Percentiles rank a stretch among this genome's conserved stretches.
Conservation (phyloP, 176 grass and related monocot genomes). For the Tillandsia fasciculata region DNA sequence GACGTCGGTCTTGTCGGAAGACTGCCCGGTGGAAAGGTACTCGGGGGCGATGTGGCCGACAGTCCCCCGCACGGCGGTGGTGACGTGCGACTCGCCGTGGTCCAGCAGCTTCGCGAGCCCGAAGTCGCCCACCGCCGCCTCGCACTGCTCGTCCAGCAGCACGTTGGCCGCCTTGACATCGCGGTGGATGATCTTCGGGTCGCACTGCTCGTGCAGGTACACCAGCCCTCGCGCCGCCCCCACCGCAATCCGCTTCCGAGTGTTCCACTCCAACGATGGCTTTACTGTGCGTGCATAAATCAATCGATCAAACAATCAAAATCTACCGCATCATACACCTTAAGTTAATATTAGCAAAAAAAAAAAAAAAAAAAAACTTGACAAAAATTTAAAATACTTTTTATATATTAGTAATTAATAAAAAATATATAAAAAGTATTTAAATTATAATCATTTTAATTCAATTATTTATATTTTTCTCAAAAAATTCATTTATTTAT, state of each 20-base stretch:
- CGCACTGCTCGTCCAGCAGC: slow-evolving; percentile 58
- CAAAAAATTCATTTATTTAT: no score
- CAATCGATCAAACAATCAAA: no score
- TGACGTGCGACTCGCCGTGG: slow-evolving; percentile 74
- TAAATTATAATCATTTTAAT: no score
- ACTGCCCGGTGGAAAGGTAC: slow-evolving; percentile 62
- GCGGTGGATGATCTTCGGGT: slow-evolving; percentile 35
- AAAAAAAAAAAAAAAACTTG: no score
- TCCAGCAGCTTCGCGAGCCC: slow-evolving; percentile 78
- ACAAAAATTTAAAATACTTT: no score
- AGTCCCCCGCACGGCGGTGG: slow-evolving; percentile 64
- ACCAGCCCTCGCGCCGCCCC: slow-evolving; percentile 49
- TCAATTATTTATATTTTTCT: no score
- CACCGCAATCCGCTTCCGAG: slow-evolving; percentile 59
- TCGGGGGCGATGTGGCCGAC: slow-evolving; percentile 64
- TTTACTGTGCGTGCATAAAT: slow-evolving; percentile 19
- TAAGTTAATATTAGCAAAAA: no score
- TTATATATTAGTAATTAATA: no score
- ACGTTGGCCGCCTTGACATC: slow-evolving; percentile 39
- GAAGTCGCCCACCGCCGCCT: slow-evolving; percentile 76
- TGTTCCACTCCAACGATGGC: slow-evolving; percentile 57
- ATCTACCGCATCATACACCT: no score
- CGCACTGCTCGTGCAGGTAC: slow-evolving; percentile 89
- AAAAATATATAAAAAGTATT: no score
- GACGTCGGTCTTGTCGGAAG: slow-evolving; percentile 68